These are phyloP conservation scores for Dactylellina leptospora DNA, from an alignment of 2,329 filamentous ascomycete genomes.

Conservation along the genomic window DNA sequence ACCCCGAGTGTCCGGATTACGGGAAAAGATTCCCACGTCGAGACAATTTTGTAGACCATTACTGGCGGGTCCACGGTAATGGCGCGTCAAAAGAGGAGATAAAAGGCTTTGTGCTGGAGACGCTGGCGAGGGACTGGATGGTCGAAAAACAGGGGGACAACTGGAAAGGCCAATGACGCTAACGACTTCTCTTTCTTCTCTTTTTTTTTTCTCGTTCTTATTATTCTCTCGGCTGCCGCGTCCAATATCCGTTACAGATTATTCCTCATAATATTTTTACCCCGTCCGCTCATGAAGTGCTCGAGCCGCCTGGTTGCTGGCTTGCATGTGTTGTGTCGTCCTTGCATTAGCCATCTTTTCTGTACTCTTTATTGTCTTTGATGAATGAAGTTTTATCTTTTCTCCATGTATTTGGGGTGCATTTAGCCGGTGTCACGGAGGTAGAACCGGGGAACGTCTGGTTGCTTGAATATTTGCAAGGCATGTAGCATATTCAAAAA, in stretches of 20 bases:
- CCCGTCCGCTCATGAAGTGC: slow-evolving; percentile 15
- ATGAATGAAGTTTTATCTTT: slow-evolving; percentile 44
- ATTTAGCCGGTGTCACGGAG: slow-evolving; percentile 33
- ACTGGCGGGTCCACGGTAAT: slow-evolving; percentile 48
- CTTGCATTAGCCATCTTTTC: slow-evolving; percentile 42
- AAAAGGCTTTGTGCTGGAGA: slow-evolving; percentile 36
- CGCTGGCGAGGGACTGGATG: slow-evolving; percentile 44
- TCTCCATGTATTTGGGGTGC: slow-evolving; percentile 14
- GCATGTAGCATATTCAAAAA: too few relatives aligned
- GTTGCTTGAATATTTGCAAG: too few relatives aligned
- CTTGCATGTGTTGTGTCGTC: slow-evolving; percentile 50
- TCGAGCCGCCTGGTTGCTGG: slow-evolving; percentile 50
- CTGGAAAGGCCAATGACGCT: slow-evolving; percentile 15
- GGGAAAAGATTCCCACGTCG: slow-evolving; percentile 44
- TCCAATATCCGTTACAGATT: slow-evolving; percentile 30
- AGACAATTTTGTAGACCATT: slow-evolving; percentile 52
- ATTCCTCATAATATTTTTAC: not conserved
- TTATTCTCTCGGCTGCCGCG: slow-evolving; percentile 27
- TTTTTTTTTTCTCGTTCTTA: slow-evolving; percentile 2
- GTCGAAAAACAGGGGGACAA: slow-evolving; percentile 41
- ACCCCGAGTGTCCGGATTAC: slow-evolving; percentile 29
- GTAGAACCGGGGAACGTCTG: slow-evolving; percentile 33
- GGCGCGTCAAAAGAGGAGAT: slow-evolving; percentile 33
- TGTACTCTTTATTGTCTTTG: slow-evolving; percentile 26
- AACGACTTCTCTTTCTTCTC: not conserved